Evolutionary conservation across 768 basidiomycete species (phyloP).

Genomic region (Boletales sp.): DNA sequence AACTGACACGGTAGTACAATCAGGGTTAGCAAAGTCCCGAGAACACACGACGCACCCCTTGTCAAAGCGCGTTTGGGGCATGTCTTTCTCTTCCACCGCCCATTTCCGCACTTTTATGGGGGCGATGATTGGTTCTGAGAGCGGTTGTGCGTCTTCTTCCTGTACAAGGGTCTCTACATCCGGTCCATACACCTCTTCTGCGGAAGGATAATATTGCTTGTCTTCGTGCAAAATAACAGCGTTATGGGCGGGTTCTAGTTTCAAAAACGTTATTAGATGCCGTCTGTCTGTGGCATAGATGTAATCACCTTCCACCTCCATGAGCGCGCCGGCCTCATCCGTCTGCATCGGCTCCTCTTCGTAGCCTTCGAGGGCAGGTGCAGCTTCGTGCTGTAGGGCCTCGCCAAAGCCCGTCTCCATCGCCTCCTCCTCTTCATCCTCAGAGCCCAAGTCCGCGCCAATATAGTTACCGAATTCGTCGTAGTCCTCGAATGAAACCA

Average conservation of each 20-base stretch:
- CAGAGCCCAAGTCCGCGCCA: slow-evolving; percentile 90
- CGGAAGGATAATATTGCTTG: slow-evolving; percentile 96
- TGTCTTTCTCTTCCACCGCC: slow-evolving; percentile 90
- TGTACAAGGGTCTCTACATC: slow-evolving; percentile 97
- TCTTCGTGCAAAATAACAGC: slow-evolving; percentile 93
- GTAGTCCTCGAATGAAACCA: slow-evolving; percentile 72
- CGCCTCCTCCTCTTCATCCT: slow-evolving; percentile 55
- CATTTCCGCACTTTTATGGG: slow-evolving; percentile 95
- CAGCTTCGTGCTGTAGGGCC: slow-evolving; percentile 33
- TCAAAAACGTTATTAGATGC: slow-evolving; percentile 6
- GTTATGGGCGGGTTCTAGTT: slow-evolving; percentile 69
- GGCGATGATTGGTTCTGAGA: slow-evolving; percentile 92
- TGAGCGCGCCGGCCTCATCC: slow-evolving; percentile 61
- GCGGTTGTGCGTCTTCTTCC: slow-evolving; percentile 95
- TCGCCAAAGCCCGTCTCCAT: slow-evolving; percentile 49
- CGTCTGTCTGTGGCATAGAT: not conserved
- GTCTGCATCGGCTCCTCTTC: slow-evolving; percentile 65
- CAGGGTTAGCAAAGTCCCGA: slow-evolving; percentile 1
- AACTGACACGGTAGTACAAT: slow-evolving; percentile 47
- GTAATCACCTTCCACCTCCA: slow-evolving; percentile 79
- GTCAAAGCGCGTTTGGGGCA: slow-evolving; percentile 97
- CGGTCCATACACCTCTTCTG: slow-evolving; percentile 85
- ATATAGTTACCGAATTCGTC: slow-evolving; percentile 98
- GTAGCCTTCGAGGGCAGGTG: slow-evolving; percentile 75
- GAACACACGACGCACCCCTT: slow-evolving; percentile 64